Conservation (phyloP, 441 rosid genomes). For the Pelargonium cotyledonis region DNA sequence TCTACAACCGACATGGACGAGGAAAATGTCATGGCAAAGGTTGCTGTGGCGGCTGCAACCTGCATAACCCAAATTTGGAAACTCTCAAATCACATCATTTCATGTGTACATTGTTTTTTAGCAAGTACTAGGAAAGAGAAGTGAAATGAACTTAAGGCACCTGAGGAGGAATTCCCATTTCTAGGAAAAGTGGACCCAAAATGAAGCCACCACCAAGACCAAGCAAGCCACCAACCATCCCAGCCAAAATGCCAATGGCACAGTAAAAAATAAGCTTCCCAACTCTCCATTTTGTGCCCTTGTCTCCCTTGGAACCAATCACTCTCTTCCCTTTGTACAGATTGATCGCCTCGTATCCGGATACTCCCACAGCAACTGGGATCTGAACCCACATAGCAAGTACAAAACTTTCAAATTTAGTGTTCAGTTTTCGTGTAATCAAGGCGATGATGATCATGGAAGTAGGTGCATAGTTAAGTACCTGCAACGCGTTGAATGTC, state of each 20-base stretch:
- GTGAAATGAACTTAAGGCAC: conserved; percentile 18
- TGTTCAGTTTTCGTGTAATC: background rate
- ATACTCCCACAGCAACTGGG: conserved; percentile 54
- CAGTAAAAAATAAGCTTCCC: conserved; percentile 46
- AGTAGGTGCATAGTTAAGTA: conserved; percentile 13
- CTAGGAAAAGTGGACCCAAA: conserved; percentile 72
- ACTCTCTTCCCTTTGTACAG: conserved; percentile 53
- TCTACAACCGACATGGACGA: conserved; percentile 74
- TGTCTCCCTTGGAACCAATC: conserved; percentile 57
- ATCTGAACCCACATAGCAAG: conserved; percentile 32
- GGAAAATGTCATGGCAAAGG: conserved; percentile 71
- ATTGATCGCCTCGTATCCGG: conserved; percentile 48
- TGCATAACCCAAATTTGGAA: conserved; percentile 16
- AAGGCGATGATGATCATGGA: background rate
- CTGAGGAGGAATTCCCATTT: conserved; percentile 70
- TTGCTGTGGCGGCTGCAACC: conserved; percentile 77
- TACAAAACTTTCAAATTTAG: background rate
- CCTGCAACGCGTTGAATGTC: conserved; percentile 59
- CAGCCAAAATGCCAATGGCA: conserved; percentile 45
- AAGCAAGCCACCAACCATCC: conserved; percentile 61
- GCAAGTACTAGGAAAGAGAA: no score
- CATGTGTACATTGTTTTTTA: background rate
- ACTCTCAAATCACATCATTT: background rate
- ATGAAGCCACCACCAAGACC: conserved; percentile 74
- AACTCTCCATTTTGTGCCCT: conserved; percentile 28